These are phyloP conservation scores for Pseudotsuga menziesii DNA, from an alignment of 75 land plant genomes.

Conservation along the genomic window DNA sequence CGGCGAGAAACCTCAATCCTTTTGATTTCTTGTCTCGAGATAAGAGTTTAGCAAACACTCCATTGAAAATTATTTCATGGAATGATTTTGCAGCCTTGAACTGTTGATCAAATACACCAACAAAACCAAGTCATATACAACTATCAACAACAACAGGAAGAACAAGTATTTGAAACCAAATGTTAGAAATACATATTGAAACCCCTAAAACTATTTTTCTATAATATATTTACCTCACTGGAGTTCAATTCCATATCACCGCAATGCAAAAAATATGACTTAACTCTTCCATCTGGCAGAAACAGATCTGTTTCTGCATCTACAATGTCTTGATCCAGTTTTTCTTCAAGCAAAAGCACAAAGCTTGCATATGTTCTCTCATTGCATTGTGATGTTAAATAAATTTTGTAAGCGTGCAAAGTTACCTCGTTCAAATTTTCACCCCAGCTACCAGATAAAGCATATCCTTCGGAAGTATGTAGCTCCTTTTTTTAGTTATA, in stretches of 20 bases:
- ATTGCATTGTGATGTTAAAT: conserved; percentile 38
- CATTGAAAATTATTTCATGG: conserved; percentile 70
- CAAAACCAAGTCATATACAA: background rate
- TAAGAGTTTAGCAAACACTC: conserved; percentile 75
- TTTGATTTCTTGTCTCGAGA: conserved; percentile 26
- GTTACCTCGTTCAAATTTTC: conserved; percentile 11
- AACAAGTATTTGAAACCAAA: background rate
- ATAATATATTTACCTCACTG: conserved; percentile 41
- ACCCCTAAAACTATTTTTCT: background rate
- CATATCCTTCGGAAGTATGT: conserved; percentile 39
- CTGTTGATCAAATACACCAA: conserved; percentile 23
- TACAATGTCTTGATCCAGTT: conserved; percentile 79
- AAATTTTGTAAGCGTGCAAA: conserved; percentile 54
- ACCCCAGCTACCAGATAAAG: conserved; percentile 67
- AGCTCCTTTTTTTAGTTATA: conserved; percentile 86
- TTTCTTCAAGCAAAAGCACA: conserved; percentile 49
- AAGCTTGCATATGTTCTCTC: conserved; percentile 40
- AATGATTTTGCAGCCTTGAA: conserved; percentile 64
- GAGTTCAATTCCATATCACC: conserved; percentile 45
- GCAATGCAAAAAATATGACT: conserved; percentile 36
- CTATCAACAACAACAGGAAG: background rate
- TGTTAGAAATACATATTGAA: background rate
- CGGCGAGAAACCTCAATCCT: too few species aligned
- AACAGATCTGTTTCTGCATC: conserved; percentile 41
- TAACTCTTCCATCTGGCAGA: conserved; percentile 48